phyloP scores from a whole-genome alignment of 345 rosid species.

The Cardamine occulta region DNA sequence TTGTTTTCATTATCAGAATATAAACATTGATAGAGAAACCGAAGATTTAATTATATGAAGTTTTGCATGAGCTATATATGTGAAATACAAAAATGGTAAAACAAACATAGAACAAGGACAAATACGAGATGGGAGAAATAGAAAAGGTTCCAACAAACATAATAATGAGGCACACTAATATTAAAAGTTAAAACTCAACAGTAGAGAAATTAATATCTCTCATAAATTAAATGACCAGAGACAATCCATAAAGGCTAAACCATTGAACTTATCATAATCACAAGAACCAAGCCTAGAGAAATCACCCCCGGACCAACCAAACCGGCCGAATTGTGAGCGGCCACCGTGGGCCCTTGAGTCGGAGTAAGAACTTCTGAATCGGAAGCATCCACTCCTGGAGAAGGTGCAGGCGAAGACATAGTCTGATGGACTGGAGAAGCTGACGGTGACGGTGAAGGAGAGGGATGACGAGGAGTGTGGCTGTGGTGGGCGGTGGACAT shows the following conservation, averaged over 20 bases:
- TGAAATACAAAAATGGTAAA: not conserved
- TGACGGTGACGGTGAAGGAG: slow-evolving; percentile 10
- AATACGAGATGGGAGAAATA: slow-evolving; percentile 10
- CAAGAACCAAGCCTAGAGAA: slow-evolving; percentile 22
- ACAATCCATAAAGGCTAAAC: slow-evolving; percentile 3
- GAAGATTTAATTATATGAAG: not conserved
- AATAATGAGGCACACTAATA: not conserved
- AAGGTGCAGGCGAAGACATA: slow-evolving; percentile 34
- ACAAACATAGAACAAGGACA: not conserved
- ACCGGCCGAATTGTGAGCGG: slow-evolving; percentile 27
- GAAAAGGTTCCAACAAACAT: not conserved
- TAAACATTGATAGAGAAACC: not conserved
- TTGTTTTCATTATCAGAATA: not conserved
- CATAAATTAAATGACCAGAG: not conserved
- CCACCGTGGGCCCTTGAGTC: slow-evolving; percentile 14
- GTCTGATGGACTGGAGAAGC: slow-evolving; percentile 18
- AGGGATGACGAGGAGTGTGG: slow-evolving; percentile 29
- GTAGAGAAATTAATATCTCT: not conserved
- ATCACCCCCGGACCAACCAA: slow-evolving; percentile 13
- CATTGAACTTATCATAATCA: slow-evolving; percentile 21
- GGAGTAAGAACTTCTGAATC: slow-evolving; percentile 25
- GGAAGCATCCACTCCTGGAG: slow-evolving; percentile 24
- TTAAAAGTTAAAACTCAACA: not conserved
- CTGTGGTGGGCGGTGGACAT: slow-evolving; percentile 41
- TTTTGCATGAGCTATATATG: not conserved